Conservation (phyloP, 345 rosid genomes). For the Eucalyptus regnans region DNA sequence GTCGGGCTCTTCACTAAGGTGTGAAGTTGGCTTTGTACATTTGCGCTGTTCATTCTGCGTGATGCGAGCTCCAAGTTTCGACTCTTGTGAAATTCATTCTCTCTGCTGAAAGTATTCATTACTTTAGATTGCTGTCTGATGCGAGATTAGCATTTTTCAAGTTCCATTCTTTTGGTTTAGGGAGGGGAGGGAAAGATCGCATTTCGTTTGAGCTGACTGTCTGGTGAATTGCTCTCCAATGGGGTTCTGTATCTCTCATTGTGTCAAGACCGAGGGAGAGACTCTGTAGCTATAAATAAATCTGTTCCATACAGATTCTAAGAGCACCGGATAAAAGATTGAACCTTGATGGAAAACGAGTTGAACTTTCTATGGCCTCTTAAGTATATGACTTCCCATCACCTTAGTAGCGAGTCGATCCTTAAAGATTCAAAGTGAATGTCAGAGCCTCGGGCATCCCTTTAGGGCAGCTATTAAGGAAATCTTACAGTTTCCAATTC, state of each 20-base stretch:
- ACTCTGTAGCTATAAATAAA: not conserved
- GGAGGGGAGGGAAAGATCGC: not conserved
- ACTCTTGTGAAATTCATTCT: not conserved
- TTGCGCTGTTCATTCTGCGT: not conserved
- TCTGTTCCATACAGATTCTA: not conserved
- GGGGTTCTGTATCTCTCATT: not conserved
- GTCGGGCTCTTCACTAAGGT: constrained; percentile 74
- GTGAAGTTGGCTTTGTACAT: not conserved
- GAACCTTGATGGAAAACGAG: not conserved
- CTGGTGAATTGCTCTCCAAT: not conserved
- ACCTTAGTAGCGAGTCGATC: not conserved
- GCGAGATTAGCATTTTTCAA: not conserved
- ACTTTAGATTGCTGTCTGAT: not conserved
- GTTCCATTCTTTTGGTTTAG: not conserved
- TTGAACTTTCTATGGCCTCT: not conserved
- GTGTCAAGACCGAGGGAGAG: not conserved
- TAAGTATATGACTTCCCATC: not conserved
- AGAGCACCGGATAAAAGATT: not conserved
- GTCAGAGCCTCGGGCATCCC: not conserved
- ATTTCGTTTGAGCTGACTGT: not conserved
- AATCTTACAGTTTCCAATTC: not conserved
- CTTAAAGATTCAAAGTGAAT: not conserved
- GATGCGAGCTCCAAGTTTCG: not conserved
- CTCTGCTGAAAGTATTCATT: not conserved
- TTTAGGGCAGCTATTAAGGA: not conserved